Conservation (phyloP, 768 basidiomycete species). For the Glaciozyma antarctica region DNA sequence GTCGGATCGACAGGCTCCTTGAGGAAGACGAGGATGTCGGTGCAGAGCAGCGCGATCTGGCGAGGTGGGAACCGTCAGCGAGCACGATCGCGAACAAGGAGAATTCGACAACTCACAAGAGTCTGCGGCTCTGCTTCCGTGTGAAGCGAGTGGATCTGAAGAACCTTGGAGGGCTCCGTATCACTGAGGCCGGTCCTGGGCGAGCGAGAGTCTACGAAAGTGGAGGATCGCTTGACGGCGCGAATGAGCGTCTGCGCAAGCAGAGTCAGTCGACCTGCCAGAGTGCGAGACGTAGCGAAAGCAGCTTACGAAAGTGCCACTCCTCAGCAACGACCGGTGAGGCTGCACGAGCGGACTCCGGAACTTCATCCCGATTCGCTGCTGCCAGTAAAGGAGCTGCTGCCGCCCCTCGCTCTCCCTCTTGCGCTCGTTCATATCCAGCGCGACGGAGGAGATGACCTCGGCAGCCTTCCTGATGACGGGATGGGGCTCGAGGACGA, state of each 20-base stretch:
- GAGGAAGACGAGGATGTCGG: conserved; percentile 85
- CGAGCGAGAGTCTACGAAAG: conserved; percentile 12
- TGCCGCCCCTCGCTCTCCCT: conserved; percentile 85
- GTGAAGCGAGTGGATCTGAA: conserved; percentile 76
- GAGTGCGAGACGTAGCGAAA: conserved; percentile 39
- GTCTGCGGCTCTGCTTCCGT: conserved; percentile 18
- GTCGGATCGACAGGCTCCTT: conserved; percentile 60
- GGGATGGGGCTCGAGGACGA: conserved; percentile 54
- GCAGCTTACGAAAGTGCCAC: conserved; percentile 75
- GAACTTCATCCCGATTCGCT: conserved; percentile 76
- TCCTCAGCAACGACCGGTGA: conserved; percentile 88
- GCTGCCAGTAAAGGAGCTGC: conserved; percentile 82
- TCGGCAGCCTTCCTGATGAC: conserved; percentile 70
- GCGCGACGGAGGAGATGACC: conserved; percentile 80
- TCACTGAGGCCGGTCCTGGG: conserved; percentile 30
- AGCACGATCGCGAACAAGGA: conserved; percentile 65
- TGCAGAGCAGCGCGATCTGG: conserved; percentile 74
- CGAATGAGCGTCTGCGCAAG: conserved; percentile 10
- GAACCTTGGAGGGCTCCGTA: conserved; percentile 65
- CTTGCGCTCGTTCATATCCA: conserved; percentile 97
- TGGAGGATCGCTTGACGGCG: conserved; percentile 22
- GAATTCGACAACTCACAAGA: conserved; percentile 12
- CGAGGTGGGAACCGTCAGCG: conserved; percentile 45
- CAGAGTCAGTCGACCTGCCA: not conserved
- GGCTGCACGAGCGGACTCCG: conserved; percentile 97